Percentiles rank a stretch among this genome's conserved stretches.
Conservation (phyloP, 2,329 filamentous ascomycete genomes). For the Diatrype stigma region DNA sequence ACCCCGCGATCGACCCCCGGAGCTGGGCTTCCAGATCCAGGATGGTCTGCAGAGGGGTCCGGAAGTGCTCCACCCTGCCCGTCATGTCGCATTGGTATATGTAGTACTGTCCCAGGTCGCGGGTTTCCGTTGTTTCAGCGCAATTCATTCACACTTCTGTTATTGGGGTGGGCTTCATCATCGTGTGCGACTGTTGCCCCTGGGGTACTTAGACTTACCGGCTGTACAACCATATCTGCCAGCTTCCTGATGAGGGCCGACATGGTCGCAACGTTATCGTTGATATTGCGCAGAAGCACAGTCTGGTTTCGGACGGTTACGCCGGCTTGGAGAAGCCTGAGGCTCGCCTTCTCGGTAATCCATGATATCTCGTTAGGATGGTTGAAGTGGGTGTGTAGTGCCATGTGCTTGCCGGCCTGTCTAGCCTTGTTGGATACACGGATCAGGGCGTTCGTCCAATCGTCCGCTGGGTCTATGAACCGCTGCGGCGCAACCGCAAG, state of each 20-base stretch:
- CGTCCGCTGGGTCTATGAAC: conserved; percentile 47
- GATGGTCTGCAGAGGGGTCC: conserved; percentile 56
- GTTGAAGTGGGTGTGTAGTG: conserved; percentile 63
- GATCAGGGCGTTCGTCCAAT: conserved; percentile 50
- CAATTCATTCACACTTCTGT: background rate
- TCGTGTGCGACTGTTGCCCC: no score
- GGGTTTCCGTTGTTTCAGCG: background rate
- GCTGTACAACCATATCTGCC: conserved; percentile 52
- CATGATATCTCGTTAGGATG: conserved; percentile 59
- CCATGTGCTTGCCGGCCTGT: conserved; percentile 53
- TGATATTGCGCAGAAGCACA: conserved; percentile 56
- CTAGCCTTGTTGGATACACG: conserved; percentile 46
- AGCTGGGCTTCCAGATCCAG: conserved; percentile 54
- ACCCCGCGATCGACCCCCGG: conserved; percentile 58
- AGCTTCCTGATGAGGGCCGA: conserved; percentile 47
- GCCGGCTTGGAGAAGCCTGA: conserved; percentile 44
- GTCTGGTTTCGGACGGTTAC: conserved; percentile 58
- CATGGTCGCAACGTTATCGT: conserved; percentile 52
- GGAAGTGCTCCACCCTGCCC: conserved; percentile 55
- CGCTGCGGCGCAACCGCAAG: conserved; percentile 55
- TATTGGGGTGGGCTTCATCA: background rate
- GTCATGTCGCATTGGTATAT: conserved; percentile 65
- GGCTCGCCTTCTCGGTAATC: conserved; percentile 49
- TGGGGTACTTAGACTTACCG: conserved; percentile 34
- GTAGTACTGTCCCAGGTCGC: conserved; percentile 58